Evolutionary conservation across 2,329 filamentous ascomycete genomes (phyloP).

Genomic region (Hypoxylon sp.): DNA sequence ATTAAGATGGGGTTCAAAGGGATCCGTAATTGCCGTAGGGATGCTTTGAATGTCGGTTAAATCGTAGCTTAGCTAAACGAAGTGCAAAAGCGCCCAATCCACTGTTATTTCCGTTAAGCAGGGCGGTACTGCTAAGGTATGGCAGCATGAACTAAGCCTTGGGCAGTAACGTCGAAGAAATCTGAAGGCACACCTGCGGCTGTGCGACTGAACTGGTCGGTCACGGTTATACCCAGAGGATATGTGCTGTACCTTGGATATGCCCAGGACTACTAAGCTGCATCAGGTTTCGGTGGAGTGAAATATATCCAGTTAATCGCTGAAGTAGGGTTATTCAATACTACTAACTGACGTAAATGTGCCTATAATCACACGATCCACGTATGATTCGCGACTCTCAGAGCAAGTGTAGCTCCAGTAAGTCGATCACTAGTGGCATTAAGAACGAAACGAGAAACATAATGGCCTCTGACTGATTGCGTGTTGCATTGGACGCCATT

Average conservation of each 20-base stretch:
- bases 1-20: conserved; percentile 7
- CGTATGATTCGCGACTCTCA: background rate
- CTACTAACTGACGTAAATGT: background rate
- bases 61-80: background rate
- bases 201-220: background rate
- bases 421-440: background rate
- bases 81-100: background rate
- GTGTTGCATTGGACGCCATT: background rate
- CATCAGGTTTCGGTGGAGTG: background rate
- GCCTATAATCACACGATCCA: background rate
- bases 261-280: background rate
- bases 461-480: background rate
- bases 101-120: conserved; percentile 6
- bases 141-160: background rate
- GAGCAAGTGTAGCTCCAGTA: background rate
- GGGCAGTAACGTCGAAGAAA: background rate
- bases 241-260: background rate
- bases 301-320: background rate
- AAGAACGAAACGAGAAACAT: conserved; percentile 2
- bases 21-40: background rate
- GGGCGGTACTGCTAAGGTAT: background rate
- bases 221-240: background rate
- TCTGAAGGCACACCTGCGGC: background rate
- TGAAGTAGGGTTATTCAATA: background rate
- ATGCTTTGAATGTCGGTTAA: conserved; percentile 2